Conservation (phyloP, 306 rosid genomes). For the Phaseolus lunatus region DNA sequence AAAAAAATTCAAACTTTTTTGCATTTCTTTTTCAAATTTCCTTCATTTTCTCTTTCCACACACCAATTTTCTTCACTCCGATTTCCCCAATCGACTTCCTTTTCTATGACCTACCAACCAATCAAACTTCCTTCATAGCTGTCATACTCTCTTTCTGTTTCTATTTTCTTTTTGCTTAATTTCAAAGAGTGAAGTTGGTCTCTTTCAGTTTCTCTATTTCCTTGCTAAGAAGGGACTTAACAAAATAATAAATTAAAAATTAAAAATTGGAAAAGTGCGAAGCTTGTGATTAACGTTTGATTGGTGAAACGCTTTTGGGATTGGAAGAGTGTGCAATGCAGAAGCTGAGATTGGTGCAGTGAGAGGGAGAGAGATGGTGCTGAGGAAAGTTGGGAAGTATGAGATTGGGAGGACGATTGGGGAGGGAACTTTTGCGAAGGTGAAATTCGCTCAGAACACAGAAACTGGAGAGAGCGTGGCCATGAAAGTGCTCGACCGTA, state of each 20-base stretch:
- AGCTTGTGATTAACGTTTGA: slow-evolving; percentile 36
- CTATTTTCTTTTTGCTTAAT: neutral
- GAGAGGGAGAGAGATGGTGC: slow-evolving; percentile 61
- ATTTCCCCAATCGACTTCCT: neutral
- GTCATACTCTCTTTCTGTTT: slow-evolving; percentile 6
- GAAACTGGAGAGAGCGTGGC: slow-evolving; percentile 96
- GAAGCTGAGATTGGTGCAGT: slow-evolving; percentile 34
- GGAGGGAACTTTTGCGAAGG: slow-evolving; percentile 89
- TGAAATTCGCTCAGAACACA: slow-evolving; percentile 90
- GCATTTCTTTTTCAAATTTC: neutral
- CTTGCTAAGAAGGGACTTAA: neutral
- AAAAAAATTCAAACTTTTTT: neutral
- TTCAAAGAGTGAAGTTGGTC: neutral
- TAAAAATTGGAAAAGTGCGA: slow-evolving; percentile 9
- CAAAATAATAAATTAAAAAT: neutral
- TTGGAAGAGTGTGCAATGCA: slow-evolving; percentile 42
- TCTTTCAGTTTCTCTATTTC: slow-evolving; percentile 4
- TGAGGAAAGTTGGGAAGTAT: slow-evolving; percentile 89
- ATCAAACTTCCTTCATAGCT: neutral
- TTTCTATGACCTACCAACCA: neutral
- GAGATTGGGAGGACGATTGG: slow-evolving; percentile 95
- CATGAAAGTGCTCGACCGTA: slow-evolving; percentile 89
- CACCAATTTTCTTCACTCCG: neutral
- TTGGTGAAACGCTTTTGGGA: neutral
- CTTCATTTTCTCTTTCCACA: neutral